phyloP scores from a whole-genome alignment of 768 basidiomycete genomes.

The Tubosaeta sp. region DNA sequence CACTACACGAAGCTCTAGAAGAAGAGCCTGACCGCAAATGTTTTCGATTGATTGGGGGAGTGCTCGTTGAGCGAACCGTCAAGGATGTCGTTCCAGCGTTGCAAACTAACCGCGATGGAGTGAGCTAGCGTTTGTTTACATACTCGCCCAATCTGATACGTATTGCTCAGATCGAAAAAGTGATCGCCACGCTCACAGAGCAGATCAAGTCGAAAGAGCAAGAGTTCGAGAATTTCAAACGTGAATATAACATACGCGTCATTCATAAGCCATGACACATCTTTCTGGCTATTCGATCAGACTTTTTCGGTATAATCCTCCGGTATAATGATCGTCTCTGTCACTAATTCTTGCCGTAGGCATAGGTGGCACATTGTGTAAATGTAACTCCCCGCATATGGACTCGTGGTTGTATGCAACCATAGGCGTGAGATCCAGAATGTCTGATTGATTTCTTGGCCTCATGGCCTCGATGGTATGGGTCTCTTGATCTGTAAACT shows the following conservation, averaged over 20 bases:
- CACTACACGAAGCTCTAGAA: constrained; percentile 76
- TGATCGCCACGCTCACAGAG: constrained; percentile 69
- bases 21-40: constrained; percentile 90
- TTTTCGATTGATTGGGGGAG: constrained; percentile 93
- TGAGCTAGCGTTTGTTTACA: constrained; percentile 34
- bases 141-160: constrained; percentile 6
- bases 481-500: background rate
- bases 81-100: constrained; percentile 90
- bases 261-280: constrained; percentile 32
- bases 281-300: background rate
- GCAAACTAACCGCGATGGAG: constrained; percentile 85
- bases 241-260: constrained; percentile 70
- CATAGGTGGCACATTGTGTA: background rate
- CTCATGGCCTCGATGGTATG: background rate
- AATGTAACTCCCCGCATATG: background rate
- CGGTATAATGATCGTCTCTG: background rate
- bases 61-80: constrained; percentile 93
- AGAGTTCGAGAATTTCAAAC: constrained; percentile 77
- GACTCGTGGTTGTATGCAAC: background rate
- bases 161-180: constrained; percentile 67
- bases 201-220: constrained; percentile 89
- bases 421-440: background rate
- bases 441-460: background rate
- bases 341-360: background rate
- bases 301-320: background rate